Conservation (phyloP, 1,139 yeast species). For the Suhomyces bribrorum region DNA sequence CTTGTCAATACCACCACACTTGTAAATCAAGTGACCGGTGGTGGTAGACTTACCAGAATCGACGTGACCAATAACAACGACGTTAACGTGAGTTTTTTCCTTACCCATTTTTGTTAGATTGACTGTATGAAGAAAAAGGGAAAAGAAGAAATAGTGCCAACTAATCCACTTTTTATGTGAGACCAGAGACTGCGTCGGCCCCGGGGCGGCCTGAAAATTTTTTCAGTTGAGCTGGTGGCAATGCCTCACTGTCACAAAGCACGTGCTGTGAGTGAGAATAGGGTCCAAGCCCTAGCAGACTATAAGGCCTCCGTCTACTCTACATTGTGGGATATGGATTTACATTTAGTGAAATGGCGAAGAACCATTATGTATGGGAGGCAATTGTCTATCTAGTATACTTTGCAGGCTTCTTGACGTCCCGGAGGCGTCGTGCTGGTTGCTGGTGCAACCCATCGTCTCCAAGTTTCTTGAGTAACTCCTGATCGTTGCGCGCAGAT, state of each 20-base stretch:
- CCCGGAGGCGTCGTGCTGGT: constrained; percentile 10
- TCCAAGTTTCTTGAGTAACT: constrained; percentile 30
- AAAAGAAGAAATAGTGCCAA: constrained; percentile 8
- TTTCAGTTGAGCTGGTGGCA: constrained; percentile 7
- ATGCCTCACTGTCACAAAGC: constrained; percentile 3
- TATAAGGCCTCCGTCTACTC: background rate
- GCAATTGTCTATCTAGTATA: constrained; percentile 9
- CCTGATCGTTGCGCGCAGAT: constrained; percentile 28
- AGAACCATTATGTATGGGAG: background rate
- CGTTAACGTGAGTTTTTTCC: constrained; percentile 97
- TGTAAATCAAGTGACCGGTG: constrained; percentile 96
- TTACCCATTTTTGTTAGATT: constrained; percentile 58
- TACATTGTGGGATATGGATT: too few species aligned
- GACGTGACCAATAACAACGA: constrained; percentile 76
- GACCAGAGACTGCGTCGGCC: constrained; percentile 10
- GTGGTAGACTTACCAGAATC: constrained; percentile 34
- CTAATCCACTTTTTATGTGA: constrained; percentile 12
- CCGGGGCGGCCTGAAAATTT: constrained; percentile 11
- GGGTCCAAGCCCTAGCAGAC: constrained; percentile 11
- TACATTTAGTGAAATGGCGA: too few species aligned
- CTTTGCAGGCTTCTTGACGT: constrained; percentile 5
- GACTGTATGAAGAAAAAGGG: constrained; percentile 8
- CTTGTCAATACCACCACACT: constrained; percentile 91
- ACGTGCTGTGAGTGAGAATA: constrained; percentile 1
- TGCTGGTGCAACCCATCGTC: constrained; percentile 14